Base-by-base conservation (phyloP, 1,139 yeast genomes). In the Kodamaea derodonti region DNA sequence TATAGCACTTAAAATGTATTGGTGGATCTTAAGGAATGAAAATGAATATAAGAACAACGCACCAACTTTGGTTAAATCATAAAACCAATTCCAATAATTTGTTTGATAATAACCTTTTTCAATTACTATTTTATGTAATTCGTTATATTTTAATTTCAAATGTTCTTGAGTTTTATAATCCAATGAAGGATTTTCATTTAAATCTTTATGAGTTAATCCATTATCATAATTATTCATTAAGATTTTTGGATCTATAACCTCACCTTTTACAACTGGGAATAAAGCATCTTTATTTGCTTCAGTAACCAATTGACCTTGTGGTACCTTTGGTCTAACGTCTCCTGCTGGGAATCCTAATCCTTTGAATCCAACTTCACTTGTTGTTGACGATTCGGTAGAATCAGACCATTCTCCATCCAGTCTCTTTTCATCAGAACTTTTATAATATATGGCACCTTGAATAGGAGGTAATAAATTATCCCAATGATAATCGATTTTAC, bases 381-480 rank as follows among this genome's bases (percentile, higher is more conserved):
- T 10, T 11, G 14, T 7, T 7, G 27, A 22, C 4, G 10, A n/a
- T 15, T 32, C 26, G 35, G n/a, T 25, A 14, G 7, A 23, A 27
- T 14, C 32, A 30, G 26, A 7, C 32, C 28, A 27, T 26, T 11
- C 31, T 31, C 20, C 38, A 38, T 13, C 29, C 9, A 8, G 37
- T 33, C 27, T 46, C 16, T 17, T 25, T 24, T 23, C 28, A 14
- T 12, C 7, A 13, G 15, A 13, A 7, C 48, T 23, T 47, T 52
- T 32, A 41, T 55, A 45, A 52, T 74, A 83, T 3, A 54, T 48
- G 0, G 87, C 95, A 6, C 95, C 95, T 57, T 86, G 95, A 41
- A 88, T 84, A 1, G 97, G 97, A 4, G 97, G 95, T 24, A 84
- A 54, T 52, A 86, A 60, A 54, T 85, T 84, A 35, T 68, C 69